Evolutionary conservation across 2,329 filamentous ascomycete species (phyloP), one percentile per base, ranked within the genome.

Genomic region (Xenosphaeropsis pyriputrescens): DNA sequence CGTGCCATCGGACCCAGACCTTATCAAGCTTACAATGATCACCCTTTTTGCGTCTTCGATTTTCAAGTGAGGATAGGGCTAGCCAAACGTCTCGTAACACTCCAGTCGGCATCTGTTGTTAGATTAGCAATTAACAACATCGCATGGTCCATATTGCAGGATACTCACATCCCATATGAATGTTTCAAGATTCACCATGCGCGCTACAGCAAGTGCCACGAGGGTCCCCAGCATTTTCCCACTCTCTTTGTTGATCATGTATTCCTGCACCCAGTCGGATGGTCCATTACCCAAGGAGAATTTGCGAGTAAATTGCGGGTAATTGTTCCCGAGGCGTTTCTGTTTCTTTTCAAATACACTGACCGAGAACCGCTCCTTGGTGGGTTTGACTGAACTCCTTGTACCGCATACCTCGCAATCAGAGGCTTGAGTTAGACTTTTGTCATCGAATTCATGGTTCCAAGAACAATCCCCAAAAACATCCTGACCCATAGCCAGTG

Each of bases 211-310:
- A 45, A 88, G 61, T 8, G 83, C 81, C 11, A 86, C 83, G 36
- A 91, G 61, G 1, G 82, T 89, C 5, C 83, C 82, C n/a, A 91
- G 67, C 82, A 91, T 86, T 60, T 89, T 91, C 3, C 85, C 85
- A 40, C 79, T 77, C 53, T 89, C 83, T 57, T 86, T 88, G 2
- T 72, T 79, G 48, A 89, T 83, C 44, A 82, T 71, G 58, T 91
- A 89, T 51, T 89, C 82, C 39, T 78, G 72, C 5, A 88, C 81
- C 80, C 80, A 88, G 45, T 83, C 73, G 6, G 69, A 55, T 0
- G 82, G 84, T 0, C 84, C 83, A 56, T 91, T 88, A n/a, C 82
- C 82, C 5, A 91, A 67, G 3, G 81, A 85, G 59, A 91, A 91
- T 54, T 86, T 88, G 46, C 78, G 72, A 5, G 79, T 85, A 54